Conservation (phyloP, 805 yeast species). For the Yarrowia sp. region DNA sequence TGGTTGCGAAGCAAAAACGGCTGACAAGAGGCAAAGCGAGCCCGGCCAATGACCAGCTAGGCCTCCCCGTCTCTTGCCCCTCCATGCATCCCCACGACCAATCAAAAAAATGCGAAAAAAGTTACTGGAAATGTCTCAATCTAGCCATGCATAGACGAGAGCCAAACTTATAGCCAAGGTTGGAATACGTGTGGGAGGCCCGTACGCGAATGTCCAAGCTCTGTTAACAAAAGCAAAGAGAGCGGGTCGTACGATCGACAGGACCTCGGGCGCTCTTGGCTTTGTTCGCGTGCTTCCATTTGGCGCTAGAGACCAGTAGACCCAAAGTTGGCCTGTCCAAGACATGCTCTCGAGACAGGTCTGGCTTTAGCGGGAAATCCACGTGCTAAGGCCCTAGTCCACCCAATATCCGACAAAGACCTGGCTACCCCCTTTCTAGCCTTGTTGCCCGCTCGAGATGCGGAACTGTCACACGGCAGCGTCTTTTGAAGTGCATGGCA, state of each 20-base stretch:
- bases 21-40: background rate
- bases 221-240: too few species aligned
- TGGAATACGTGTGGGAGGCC: background rate
- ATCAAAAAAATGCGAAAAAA: background rate
- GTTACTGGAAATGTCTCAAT: background rate
- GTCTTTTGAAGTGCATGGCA: background rate
- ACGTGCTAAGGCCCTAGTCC: background rate
- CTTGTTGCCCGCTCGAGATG: too few species aligned
- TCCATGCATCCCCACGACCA: background rate
- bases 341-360: slow-evolving; percentile 9
- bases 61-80: background rate
- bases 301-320: too few species aligned
- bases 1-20: background rate
- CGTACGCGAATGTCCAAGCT: too few species aligned
- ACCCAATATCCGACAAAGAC: background rate
- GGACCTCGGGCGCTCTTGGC: background rate
- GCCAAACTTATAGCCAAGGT: slow-evolving; percentile 1
- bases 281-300: too few species aligned
- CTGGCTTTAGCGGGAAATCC: background rate
- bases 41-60: too few species aligned
- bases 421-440: background rate
- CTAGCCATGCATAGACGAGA: slow-evolving; percentile 6
- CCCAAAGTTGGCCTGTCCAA: background rate
- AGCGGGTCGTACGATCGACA: background rate
- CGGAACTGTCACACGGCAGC: background rate